Base-by-base conservation (phyloP, 2,329 filamentous ascomycete genomes). In the Paraphaeosphaeria minitans region DNA sequence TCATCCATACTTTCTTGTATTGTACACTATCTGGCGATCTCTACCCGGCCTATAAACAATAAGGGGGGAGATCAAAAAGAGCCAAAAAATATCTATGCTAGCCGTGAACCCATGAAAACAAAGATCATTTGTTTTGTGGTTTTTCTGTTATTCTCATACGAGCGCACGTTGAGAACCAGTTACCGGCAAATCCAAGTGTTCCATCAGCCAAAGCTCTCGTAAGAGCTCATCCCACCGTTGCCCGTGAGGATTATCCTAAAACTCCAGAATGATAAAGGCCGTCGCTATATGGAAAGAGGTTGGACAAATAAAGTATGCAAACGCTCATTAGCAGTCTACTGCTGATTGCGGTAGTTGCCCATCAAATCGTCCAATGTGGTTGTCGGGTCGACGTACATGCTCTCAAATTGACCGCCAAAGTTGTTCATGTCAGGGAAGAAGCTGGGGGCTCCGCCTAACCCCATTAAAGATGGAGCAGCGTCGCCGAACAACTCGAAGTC, bases 401-500 rank as follows among this genome's bases (percentile, higher is more conserved):
- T 67, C 55, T 77, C 72, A 59, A 74, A 77, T 58, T 79, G 77
- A 29, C 77, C 78, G 41, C 77, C 77, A 65, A 80, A 66, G 58
- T 75, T 71, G 39, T 65, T 70, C 55, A 75, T 71, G n/a, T 77
- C 75, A 19, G 75, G 75, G 55, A 77, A 78, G 66, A 76, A 77
- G 57, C 74, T 69, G 53, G 65, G 63, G 50, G 67, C 72, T 37
- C 60, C 64, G 56, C 64, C 67, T 47, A 71, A 60, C 24, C 57
- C 53, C 63, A 71, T 67, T 51, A 64, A 67, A 60, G 57, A 64
- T 14, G 67, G 53, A 42, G 64, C 65, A 22, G 66, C 65, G 6
- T 63, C 61, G 46, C 78, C 76, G 60, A 78, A 92, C 16, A 92
- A 82, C 19, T 85, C 83, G 66, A 92, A 92, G 73, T 92, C 89